A percentile compares a stretch with the other conserved stretches of the same genome.
These are phyloP conservation scores for Colletotrichum abscissum DNA, from an alignment of 2,329 filamentous ascomycete species.

Conservation along the genomic window DNA sequence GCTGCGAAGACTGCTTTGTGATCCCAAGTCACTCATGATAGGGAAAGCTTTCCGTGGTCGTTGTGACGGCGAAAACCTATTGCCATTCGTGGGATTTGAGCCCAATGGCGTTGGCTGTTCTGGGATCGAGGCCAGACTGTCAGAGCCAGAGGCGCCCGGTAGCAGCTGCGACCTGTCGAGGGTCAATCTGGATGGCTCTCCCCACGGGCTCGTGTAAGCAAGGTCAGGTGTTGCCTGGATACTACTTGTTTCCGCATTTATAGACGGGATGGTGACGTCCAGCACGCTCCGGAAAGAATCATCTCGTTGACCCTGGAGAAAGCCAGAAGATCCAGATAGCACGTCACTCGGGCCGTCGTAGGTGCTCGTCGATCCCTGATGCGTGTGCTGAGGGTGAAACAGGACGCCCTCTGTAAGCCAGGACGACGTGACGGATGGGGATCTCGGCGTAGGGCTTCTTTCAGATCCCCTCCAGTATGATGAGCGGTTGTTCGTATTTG, in stretches of 20 bases:
- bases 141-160: conserved; percentile 16
- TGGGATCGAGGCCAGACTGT: conserved; percentile 34
- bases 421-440: conserved; percentile 24
- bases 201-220: conserved; percentile 36
- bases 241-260: conserved; percentile 34
- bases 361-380: conserved; percentile 25
- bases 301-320: conserved; percentile 37
- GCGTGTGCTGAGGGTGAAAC: conserved; percentile 19
- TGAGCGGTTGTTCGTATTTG: conserved; percentile 22
- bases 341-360: conserved; percentile 39
- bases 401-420: conserved; percentile 23
- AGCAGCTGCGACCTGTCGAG: conserved; percentile 6
- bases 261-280: conserved; percentile 43
- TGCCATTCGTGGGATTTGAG: conserved; percentile 29
- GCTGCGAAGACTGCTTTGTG: conserved; percentile 21
- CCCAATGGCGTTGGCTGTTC: conserved; percentile 28
- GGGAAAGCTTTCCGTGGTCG: conserved; percentile 8
- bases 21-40: background rate
- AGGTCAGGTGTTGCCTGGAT: conserved; percentile 40
- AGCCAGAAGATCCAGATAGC: conserved; percentile 26
- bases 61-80: conserved; percentile 24
- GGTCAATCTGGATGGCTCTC: conserved; percentile 27
- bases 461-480: conserved; percentile 31
- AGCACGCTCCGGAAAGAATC: conserved; percentile 42
- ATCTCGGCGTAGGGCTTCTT: conserved; percentile 8